Evolutionary conservation across 2,329 filamentous ascomycete species (phyloP).

Genomic region (Talaromyces funiculosus): DNA sequence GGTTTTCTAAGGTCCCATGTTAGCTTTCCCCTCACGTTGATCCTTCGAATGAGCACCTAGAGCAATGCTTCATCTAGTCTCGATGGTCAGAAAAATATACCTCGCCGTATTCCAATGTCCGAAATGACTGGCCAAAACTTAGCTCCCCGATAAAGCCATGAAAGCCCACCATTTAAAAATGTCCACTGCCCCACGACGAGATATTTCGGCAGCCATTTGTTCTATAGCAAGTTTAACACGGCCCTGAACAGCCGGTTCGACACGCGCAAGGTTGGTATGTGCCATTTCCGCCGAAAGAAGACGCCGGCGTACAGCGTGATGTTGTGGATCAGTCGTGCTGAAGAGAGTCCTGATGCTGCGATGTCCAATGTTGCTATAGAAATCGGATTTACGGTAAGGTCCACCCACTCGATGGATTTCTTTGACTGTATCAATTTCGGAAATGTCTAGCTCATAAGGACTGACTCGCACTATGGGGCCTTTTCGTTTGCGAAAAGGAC

Average conservation of each 20-base stretch:
- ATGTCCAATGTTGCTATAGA: conserved; percentile 24
- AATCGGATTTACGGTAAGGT: conserved; percentile 30
- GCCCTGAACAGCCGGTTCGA: conserved; percentile 38
- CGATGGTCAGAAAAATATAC: conserved; percentile 24
- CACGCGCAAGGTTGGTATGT: conserved; percentile 20
- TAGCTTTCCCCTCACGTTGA: not conserved
- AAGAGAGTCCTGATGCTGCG: conserved; percentile 33
- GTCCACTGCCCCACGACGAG: conserved; percentile 36
- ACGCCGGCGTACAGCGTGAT: conserved; percentile 38
- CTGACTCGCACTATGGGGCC: conserved; percentile 29
- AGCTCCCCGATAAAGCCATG: conserved; percentile 50
- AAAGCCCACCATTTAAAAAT: conserved; percentile 52
- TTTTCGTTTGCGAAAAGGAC: conserved; percentile 7
- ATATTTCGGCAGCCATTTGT: conserved; percentile 43
- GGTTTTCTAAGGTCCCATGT: conserved; percentile 29
- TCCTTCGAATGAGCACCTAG: not conserved
- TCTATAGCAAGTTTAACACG: conserved; percentile 38
- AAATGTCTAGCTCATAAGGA: conserved; percentile 30
- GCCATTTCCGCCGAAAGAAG: conserved; percentile 35
- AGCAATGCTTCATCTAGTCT: conserved; percentile 7
- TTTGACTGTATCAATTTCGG: conserved; percentile 31
- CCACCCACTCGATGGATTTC: conserved; percentile 32
- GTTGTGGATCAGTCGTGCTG: conserved; percentile 34
- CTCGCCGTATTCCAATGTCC: conserved; percentile 47
- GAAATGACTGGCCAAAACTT: conserved; percentile 53